Percentiles rank a stretch among this genome's conserved stretches.
Conservation (phyloP, 441 rosid species). For the Corymbia citriodora region DNA sequence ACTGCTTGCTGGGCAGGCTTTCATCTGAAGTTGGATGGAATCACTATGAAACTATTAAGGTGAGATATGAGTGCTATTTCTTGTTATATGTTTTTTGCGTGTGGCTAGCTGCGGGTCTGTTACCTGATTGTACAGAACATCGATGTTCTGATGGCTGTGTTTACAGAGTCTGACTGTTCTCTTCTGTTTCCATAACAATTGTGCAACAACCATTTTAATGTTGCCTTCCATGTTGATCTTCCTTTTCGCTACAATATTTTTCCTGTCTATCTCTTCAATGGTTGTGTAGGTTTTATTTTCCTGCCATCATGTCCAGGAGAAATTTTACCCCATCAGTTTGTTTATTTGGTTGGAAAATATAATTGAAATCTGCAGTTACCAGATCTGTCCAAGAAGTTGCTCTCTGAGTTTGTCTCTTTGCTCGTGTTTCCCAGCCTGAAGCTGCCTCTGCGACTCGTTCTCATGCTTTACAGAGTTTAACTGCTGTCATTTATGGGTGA, state of each 20-base stretch:
- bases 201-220: accelerated
- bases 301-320: not conserved
- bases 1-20: not conserved
- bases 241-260: not conserved
- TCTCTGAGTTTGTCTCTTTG: not conserved
- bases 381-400: not conserved
- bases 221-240: not conserved
- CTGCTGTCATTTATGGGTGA: not conserved
- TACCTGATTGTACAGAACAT: not conserved
- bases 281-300: not conserved
- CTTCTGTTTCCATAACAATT: not conserved
- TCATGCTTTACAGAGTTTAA: not conserved
- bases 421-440: not conserved
- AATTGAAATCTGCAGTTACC: not conserved
- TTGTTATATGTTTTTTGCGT: not conserved
- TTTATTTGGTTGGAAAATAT: not conserved
- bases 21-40: constrained; percentile 3
- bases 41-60: constrained; percentile 1
- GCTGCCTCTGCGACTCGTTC: not conserved
- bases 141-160: not conserved
- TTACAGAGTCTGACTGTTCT: not conserved
- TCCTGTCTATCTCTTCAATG: not conserved
- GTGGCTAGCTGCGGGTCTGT: not conserved
- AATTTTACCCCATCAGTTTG: not conserved
- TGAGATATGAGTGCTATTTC: not conserved